Conservation (phyloP, 2,329 filamentous ascomycete genomes). For the Scolecobasidium constrictum region DNA sequence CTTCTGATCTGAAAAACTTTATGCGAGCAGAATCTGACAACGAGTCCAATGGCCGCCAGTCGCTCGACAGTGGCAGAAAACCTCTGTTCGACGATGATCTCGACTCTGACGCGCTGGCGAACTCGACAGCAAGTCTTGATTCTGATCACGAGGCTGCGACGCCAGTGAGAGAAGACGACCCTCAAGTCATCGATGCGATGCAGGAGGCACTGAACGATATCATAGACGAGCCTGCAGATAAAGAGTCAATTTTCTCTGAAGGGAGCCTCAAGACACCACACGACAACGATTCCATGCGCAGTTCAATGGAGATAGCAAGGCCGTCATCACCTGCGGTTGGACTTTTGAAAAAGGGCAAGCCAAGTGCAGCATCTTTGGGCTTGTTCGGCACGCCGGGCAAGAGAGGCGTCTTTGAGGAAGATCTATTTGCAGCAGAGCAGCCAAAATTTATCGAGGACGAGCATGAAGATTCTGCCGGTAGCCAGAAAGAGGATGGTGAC, state of each 20-base stretch:
- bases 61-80: slow-evolving; percentile 53
- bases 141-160: slow-evolving; percentile 47
- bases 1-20: slow-evolving; percentile 44
- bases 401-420: slow-evolving; percentile 88
- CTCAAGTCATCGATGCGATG: slow-evolving; percentile 79
- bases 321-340: not conserved
- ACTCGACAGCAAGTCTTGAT: slow-evolving; percentile 72
- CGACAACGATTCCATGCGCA: slow-evolving; percentile 51
- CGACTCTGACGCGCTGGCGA: slow-evolving; percentile 57
- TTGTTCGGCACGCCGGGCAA: slow-evolving; percentile 79
- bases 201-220: slow-evolving; percentile 87
- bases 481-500: slow-evolving; percentile 55
- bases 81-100: slow-evolving; percentile 76
- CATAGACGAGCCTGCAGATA: slow-evolving; percentile 62
- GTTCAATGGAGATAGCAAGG: slow-evolving; percentile 46
- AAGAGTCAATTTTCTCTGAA: slow-evolving; percentile 55
- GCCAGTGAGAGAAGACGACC: slow-evolving; percentile 43
- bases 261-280: slow-evolving; percentile 40
- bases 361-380: slow-evolving; percentile 82
- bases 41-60: slow-evolving; percentile 45
- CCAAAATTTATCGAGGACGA: slow-evolving; percentile 79
- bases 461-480: slow-evolving; percentile 54
- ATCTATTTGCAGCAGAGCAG: slow-evolving; percentile 85
- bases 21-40: slow-evolving; percentile 32
- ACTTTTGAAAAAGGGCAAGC: slow-evolving; percentile 47